Base-by-base conservation (phyloP, 2,329 filamentous ascomycete species). In the Diaporthe sp. region DNA sequence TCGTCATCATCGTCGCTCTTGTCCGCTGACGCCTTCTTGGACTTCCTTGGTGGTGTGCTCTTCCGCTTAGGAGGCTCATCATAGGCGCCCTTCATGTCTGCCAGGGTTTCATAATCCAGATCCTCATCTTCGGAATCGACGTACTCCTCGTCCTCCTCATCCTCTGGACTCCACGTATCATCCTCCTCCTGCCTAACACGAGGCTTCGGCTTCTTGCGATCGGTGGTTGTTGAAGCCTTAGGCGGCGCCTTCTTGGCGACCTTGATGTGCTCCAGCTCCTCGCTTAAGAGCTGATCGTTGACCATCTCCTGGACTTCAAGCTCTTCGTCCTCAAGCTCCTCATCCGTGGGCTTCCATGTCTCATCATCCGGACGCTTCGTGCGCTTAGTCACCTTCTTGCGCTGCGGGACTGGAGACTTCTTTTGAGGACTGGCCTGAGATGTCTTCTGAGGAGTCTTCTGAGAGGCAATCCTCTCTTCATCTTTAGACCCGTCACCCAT, bases 251-350 rank as follows among this genome's bases (percentile, higher is more conserved):
- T 51, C 4, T 19, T 59, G 12, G 51, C 13, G 6, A 68, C 0
- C 37, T 51, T 65, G 9, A 42, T 49, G 13, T 22, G 39, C 17
- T 19, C 53, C 37, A 58, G 61, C 19, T 76, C 75, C 28, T 62
- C 69, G 9, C 19, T 65, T 7, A 58, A 42, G 5, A 73, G n/a
- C 73, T 76, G 73, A 12, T 75, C 65, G n/a, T 75, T 75, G 3
- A 75, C 59, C 75, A 76, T 75, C 67, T 76, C 75, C 55, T 76
- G 68, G 1, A 75, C 75, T 15, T 75, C 75, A 13, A 76, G 73
- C 75, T 75, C 75, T 65, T 76, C 75, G 13, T 55, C 72, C 59
- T 74, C 75, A 31, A 72, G 58, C 22, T 76, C 75, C 44, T 75
- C 68, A 17, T 76, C 75, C 37, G 75, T 75, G 10, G 75, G 75